Base-by-base conservation (phyloP, 2,329 filamentous ascomycete genomes). In the Fusarium tricinctum region DNA sequence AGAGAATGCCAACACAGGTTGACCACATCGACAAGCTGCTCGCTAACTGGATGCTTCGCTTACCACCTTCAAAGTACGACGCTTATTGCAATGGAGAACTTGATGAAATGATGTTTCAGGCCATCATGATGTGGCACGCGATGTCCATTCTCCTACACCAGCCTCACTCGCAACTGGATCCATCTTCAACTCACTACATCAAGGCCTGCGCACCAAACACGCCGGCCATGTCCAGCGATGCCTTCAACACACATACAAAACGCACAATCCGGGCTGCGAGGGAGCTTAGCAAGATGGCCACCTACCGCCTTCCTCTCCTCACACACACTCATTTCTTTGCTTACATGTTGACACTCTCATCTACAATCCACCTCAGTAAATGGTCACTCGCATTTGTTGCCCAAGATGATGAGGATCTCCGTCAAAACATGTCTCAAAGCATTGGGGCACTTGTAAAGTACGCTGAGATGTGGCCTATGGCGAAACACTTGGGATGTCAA, bases 91-190 rank as follows among this genome's bases (percentile, higher is more conserved):
- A 58, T 7, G 39, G 39, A 17, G 10, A 38, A 6, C 5, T 42
- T 2, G 55, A 58, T 20, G 55, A 58, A 12, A 58, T 58, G 50
- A 30, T 58, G 55, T 58, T 58, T 12, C 55, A 58, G 10, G 55
- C 50, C 12, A 45, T 58, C 3, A 58, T 58, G 55, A 58, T 26
- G 55, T 58, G 55, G 55, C 50, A 58, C 6, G 55, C 55, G 14
- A 56, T 58, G 14, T 38, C 23, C 5, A 58, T 58, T 20, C 50
- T 58, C 6, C 1, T 58, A 6, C 50, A 58, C 23, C 50, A 56
- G 28, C 55, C 55, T 20, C 50, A 46, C 8, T 58, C 55, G 2
- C 55, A 58, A 14, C 32, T 58, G 6, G 55, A 58, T 6, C 40
- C 50, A 6, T 58, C 55, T 3, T 6, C 33, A 26, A 56, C 55